A percentile compares a stretch with the other conserved stretches of the same genome.
Conservation (phyloP, 164 flowering plant species). For the Cinnamomum micranthum region DNA sequence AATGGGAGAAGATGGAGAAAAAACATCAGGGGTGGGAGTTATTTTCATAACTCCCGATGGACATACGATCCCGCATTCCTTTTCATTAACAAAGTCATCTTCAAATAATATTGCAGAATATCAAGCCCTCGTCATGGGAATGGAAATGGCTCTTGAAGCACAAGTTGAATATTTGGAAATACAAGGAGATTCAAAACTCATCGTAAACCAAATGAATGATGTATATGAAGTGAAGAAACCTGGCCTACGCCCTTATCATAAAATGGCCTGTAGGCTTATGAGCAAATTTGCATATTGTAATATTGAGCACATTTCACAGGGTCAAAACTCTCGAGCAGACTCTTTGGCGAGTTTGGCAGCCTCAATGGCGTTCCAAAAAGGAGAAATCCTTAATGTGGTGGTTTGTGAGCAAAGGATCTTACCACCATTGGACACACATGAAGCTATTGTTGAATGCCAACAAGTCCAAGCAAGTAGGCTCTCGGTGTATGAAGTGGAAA, state of each 20-base stretch:
- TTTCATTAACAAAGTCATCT: no score
- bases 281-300: no score
- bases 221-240: not conserved
- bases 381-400: no score
- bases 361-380: no score
- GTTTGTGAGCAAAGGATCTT: no score
- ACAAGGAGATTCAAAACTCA: not conserved
- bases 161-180: not conserved
- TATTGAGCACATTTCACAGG: no score
- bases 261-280: not conserved
- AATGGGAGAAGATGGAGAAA: no score
- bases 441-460: not conserved
- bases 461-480: not conserved
- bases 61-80: no score
- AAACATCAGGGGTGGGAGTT: not conserved
- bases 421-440: no score
- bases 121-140: not conserved
- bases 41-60: no score
- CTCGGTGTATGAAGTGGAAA: not conserved
- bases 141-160: not conserved
- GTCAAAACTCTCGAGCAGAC: no score
- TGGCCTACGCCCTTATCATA: not conserved
- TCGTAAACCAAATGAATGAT: not conserved
- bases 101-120: not conserved
- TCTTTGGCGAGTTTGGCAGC: no score